phyloP scores from a whole-genome alignment of 176 grass and related monocot species.

The Secale cereale region DNA sequence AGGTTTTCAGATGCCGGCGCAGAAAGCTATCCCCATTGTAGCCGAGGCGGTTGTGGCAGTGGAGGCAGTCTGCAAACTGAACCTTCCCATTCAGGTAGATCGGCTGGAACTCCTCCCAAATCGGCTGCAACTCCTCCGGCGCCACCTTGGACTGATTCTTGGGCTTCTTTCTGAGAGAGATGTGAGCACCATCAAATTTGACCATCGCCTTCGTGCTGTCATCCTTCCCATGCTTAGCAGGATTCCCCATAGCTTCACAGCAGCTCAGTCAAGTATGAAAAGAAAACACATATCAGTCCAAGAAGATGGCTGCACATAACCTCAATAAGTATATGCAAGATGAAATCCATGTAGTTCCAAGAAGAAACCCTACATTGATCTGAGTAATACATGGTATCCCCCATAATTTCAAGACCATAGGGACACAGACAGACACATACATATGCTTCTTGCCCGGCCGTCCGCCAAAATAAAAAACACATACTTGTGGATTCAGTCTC shows the following conservation, averaged over 20 bases:
- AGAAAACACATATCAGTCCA: background rate
- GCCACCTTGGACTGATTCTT: constrained; percentile 37
- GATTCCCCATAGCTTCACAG: constrained; percentile 28
- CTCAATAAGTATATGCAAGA: no score
- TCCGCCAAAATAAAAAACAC: background rate
- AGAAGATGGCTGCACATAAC: background rate
- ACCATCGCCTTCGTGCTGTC: background rate
- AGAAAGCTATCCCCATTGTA: constrained; percentile 39
- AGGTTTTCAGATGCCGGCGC: constrained; percentile 46
- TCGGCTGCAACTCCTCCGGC: no score
- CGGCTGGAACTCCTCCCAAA: constrained; percentile 54
- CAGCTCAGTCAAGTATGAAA: background rate
- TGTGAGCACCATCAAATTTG: background rate
- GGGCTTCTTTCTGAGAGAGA: background rate
- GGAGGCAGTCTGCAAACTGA: constrained; percentile 39
- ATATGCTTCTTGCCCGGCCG: no score
- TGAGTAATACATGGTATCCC: background rate
- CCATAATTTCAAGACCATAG: background rate
- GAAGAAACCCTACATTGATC: no score
- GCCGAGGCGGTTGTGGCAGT: constrained; percentile 42
- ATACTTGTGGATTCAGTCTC: background rate
- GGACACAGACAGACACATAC: no score
- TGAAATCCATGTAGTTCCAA: no score
- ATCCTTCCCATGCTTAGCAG: constrained; percentile 5
- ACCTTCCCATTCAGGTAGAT: constrained; percentile 43